Evolutionary conservation across 2,329 filamentous ascomycete genomes (phyloP), one percentile per base, ranked within the genome.

Genomic region (Botrytis pseudocinerea): DNA sequence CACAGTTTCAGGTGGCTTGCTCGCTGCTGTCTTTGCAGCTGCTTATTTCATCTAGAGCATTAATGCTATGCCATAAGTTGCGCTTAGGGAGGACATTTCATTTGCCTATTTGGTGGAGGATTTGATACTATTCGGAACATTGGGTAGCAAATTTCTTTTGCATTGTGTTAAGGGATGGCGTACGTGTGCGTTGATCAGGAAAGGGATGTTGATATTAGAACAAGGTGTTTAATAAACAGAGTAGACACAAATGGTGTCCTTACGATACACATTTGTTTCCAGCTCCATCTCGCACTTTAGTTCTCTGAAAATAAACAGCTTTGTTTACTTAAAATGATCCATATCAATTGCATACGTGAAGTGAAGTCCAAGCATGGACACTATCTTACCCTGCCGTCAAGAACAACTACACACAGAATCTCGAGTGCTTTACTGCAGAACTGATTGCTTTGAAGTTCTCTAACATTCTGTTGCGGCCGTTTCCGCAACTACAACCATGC

Each of bases 171-270:
- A n/a, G 46, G 44, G 12, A 66, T 54, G 32, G 10, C 63, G 28
- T n/a, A 10, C 46, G 4, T 22, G 57, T 60, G 32, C 32, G 9
- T 60, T 32, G 2, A 32, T 35, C 28, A 16, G 57, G 57, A 25
- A 35, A n/a, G 20, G 20, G 16, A 16, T 14, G 12, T 25, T 51
- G 32, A 18, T 51, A 48, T 35, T 44, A 20, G 28, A 51, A n/a
- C 44, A 18, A 35, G 38, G 63, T 65, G 63, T 51, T 20, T 66
- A 66, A 66, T 66, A 20, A 51, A 66, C 51, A 40, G 63, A 25
- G 28, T 40, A 25, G 20, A 32, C 51, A n/a, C 44, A 38, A 25
- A 28, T 66, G 22, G 8, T 66, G 28, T 66, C 64, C 25, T 54
- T 12, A 18, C 8, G 46, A 66, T 54, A 40, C 9, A 9, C 16